Conservation (phyloP, 2,329 filamentous ascomycete species). For the Peltaster fructicola region DNA sequence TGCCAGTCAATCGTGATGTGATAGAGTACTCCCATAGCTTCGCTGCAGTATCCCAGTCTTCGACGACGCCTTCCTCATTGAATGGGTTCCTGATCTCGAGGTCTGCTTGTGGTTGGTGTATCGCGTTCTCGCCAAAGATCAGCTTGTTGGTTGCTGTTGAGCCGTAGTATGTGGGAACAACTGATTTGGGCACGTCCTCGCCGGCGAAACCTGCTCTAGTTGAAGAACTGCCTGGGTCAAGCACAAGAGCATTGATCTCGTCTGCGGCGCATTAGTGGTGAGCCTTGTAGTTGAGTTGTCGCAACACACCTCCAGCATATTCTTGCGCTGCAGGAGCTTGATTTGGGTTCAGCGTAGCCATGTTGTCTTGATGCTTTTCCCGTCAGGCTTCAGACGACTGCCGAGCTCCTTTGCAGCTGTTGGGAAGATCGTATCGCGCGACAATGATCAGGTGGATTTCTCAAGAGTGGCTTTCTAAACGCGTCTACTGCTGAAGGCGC, state of each 20-base stretch:
- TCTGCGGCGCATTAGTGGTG: conserved; percentile 41
- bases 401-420: no score
- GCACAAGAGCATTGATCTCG: conserved; percentile 90
- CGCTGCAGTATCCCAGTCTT: conserved; percentile 87
- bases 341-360: conserved; percentile 10
- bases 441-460: no score
- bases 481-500: no score
- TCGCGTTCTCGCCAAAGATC: conserved; percentile 78
- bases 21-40: conserved; percentile 88
- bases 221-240: conserved; percentile 82
- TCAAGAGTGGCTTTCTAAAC: no score
- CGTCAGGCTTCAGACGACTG: no score
- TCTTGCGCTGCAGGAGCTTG: conserved; percentile 24
- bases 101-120: conserved; percentile 56
- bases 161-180: conserved; percentile 82
- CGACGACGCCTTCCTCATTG: conserved; percentile 71
- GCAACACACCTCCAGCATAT: conserved; percentile 26
- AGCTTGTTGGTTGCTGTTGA: conserved; percentile 33
- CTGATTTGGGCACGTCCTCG: conserved; percentile 89
- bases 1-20: conserved; percentile 68
- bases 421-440: no score
- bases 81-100: conserved; percentile 87
- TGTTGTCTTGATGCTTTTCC: no score
- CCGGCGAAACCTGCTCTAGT: conserved; percentile 92
- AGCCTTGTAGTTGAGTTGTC: background rate